A percentile compares a stretch with the other conserved stretches of the same genome.
phyloP scores from a whole-genome alignment of 352 stramenopile genomes.

The Globisporangium spinosum region DNA sequence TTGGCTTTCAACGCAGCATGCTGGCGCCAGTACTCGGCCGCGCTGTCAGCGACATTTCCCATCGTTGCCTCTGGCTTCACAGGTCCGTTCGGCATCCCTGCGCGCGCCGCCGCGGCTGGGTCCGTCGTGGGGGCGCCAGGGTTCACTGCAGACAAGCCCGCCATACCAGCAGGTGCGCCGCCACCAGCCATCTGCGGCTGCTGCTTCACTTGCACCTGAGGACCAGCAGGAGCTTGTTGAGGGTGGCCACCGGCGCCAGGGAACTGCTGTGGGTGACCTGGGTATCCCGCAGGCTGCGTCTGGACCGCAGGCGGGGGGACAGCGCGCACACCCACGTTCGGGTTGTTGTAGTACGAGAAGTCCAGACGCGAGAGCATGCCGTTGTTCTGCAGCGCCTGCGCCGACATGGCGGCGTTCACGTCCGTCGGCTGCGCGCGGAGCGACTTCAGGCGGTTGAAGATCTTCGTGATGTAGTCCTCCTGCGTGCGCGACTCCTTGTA shows the following conservation, averaged over 20 bases:
- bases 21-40: conserved; percentile 74
- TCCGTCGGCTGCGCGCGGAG: conserved; percentile 69
- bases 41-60: conserved; percentile 34
- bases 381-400: conserved; percentile 59
- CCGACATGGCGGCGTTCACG: conserved; percentile 64
- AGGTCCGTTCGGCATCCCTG: conserved; percentile 1
- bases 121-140: background rate
- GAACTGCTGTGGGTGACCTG: conserved; percentile 44
- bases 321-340: conserved; percentile 42
- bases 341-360: conserved; percentile 75
- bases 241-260: conserved; percentile 22
- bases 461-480: conserved; percentile 88
- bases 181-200: conserved; percentile 10
- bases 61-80: conserved; percentile 18
- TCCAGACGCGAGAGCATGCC: conserved; percentile 70
- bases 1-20: conserved; percentile 74
- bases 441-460: conserved; percentile 79
- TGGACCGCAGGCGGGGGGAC: conserved; percentile 18
- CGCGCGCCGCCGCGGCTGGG: background rate
- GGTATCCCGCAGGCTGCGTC: conserved; percentile 30
- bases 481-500: conserved; percentile 84
- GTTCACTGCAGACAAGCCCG: conserved; percentile 10
- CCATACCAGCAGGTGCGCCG: conserved; percentile 14
- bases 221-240: conserved; percentile 9
- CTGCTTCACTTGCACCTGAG: conserved; percentile 18